phyloP scores from a whole-genome alignment of 164 flowering plant genomes.

The Macadamia tetraphylla region DNA sequence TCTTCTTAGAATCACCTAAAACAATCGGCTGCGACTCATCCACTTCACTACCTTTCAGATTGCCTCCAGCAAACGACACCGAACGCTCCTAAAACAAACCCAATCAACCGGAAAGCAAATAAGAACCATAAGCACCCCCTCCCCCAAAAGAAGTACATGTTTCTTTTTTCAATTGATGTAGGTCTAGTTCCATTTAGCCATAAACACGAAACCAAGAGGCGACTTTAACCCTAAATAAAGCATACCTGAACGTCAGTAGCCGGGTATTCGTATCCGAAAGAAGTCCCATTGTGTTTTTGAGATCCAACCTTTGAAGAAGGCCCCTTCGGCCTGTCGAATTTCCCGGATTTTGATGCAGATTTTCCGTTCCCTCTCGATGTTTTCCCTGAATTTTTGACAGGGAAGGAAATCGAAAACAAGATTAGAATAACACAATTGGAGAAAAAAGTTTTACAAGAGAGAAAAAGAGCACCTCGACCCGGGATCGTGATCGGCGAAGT shows the following conservation, averaged over 20 bases:
- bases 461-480: conserved; percentile 16
- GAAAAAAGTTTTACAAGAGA: neutral
- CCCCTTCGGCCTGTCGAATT: conserved; percentile 9
- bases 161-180: neutral
- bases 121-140: neutral
- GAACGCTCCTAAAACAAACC: conserved; percentile 20
- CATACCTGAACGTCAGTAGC: conserved; percentile 30
- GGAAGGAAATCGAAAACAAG: conserved; percentile 7
- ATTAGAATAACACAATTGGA: neutral
- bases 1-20: conserved; percentile 35
- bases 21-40: conserved; percentile 29
- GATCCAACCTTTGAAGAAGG: conserved; percentile 19
- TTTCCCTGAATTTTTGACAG: conserved; percentile 25
- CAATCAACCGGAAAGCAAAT: conserved; percentile 1
- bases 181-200: neutral
- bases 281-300: conserved; percentile 12
- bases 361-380: conserved; percentile 11
- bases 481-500: conserved; percentile 9
- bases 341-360: conserved; percentile 17
- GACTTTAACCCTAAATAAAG: neutral
- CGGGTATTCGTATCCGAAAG: conserved; percentile 35
- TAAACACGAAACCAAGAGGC: neutral
- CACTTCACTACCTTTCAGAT: conserved; percentile 10
- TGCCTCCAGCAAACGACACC: conserved; percentile 7
- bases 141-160: neutral